Evolutionary conservation across 2,329 filamentous ascomycete species (phyloP).

Genomic region (Aspergillus chevalieri): DNA sequence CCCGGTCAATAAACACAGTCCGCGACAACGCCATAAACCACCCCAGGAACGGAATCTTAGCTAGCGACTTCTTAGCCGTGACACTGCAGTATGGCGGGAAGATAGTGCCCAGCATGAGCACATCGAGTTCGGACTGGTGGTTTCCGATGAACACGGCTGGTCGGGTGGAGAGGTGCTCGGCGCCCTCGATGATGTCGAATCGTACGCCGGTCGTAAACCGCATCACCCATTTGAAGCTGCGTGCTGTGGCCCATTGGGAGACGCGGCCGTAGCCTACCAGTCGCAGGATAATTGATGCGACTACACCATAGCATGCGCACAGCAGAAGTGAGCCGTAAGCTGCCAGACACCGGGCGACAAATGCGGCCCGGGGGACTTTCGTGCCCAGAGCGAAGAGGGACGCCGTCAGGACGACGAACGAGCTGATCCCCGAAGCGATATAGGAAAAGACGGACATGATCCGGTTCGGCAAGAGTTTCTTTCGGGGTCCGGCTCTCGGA

Average conservation of each 20-base stretch:
- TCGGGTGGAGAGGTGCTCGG: constrained; percentile 58
- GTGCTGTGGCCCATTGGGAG: constrained; percentile 77
- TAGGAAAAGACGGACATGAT: constrained; percentile 59
- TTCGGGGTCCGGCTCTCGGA: neutral
- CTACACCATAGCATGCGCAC: constrained; percentile 65
- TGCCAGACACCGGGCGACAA: constrained; percentile 42
- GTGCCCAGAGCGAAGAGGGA: constrained; percentile 40
- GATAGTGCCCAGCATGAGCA: constrained; percentile 80
- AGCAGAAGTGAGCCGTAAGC: constrained; percentile 40
- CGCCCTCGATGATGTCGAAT: constrained; percentile 65
- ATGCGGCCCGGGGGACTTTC: constrained; percentile 40
- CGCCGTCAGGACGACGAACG: constrained; percentile 57
- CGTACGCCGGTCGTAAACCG: constrained; percentile 65
- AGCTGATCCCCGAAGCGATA: constrained; percentile 54
- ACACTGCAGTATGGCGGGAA: constrained; percentile 91
- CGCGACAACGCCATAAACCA: constrained; percentile 91
- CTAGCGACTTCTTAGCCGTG: constrained; percentile 82
- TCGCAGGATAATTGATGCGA: constrained; percentile 66
- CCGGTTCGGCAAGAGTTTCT: neutral
- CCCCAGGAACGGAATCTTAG: constrained; percentile 74
- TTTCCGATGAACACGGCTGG: constrained; percentile 91
- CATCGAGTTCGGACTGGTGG: constrained; percentile 93
- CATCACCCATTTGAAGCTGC: constrained; percentile 77
- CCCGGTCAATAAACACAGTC: constrained; percentile 91
- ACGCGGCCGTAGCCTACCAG: constrained; percentile 65